Percentiles rank a stretch among this genome's conserved stretches.
Evolutionary conservation across 345 rosid genomes (phyloP).

Genomic region (Aquilaria malaccensis): DNA sequence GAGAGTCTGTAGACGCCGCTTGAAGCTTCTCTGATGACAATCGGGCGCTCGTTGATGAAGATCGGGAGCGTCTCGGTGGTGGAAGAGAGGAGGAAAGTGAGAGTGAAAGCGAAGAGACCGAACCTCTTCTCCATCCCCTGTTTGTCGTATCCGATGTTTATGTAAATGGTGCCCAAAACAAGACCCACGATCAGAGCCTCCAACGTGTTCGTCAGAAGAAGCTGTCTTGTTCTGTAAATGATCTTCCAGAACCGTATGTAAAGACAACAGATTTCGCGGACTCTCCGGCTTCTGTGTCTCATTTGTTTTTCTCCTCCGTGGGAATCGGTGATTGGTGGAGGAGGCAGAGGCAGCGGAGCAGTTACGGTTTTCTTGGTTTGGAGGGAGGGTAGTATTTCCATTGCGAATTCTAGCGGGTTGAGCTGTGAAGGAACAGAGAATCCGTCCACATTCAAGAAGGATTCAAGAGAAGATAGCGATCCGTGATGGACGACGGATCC

Average conservation of each 20-base stretch:
- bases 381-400: slow-evolving; percentile 74
- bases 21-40: slow-evolving; percentile 69
- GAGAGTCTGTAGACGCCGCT: slow-evolving; percentile 83
- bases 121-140: slow-evolving; percentile 75
- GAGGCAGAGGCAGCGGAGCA: slow-evolving; percentile 7
- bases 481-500: slow-evolving; percentile 82
- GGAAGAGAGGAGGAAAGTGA: slow-evolving; percentile 89
- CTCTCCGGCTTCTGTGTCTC: slow-evolving; percentile 50
- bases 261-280: slow-evolving; percentile 49
- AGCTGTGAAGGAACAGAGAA: slow-evolving; percentile 84
- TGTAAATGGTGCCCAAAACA: slow-evolving; percentile 81
- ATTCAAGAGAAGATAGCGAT: slow-evolving; percentile 42
- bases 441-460: slow-evolving; percentile 47
- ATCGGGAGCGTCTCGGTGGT: slow-evolving; percentile 93
- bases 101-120: slow-evolving; percentile 90
- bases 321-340: slow-evolving; percentile 9
- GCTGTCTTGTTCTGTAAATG: slow-evolving; percentile 79
- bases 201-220: slow-evolving; percentile 65
- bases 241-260: slow-evolving; percentile 68
- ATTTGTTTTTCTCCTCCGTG: slow-evolving; percentile 6
- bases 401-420: slow-evolving; percentile 74
- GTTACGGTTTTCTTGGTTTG: slow-evolving; percentile 21
- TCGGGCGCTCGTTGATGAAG: slow-evolving; percentile 85
- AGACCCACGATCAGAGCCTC: slow-evolving; percentile 92
- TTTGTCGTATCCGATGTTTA: slow-evolving; percentile 61